Evolutionary conservation across 495 filamentous ascomycete species (phyloP).

Genomic region (Apodospora peruviana): DNA sequence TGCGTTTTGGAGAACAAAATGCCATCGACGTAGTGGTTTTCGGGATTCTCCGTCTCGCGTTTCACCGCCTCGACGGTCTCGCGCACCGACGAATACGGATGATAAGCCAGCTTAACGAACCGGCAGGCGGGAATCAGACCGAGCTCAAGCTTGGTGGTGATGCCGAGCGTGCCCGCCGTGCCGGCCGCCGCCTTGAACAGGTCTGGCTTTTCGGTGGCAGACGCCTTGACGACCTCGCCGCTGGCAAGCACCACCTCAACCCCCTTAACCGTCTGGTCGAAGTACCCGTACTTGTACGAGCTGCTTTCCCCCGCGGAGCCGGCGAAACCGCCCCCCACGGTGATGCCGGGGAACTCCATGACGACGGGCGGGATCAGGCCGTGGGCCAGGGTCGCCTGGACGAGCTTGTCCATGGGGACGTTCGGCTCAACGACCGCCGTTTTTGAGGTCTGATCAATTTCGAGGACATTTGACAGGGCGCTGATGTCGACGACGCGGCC

Average conservation of each 20-base stretch:
- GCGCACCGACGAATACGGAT: constrained; percentile 37
- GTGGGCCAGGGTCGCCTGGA: constrained; percentile 45
- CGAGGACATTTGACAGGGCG: constrained; percentile 27
- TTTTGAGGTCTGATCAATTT: constrained; percentile 31
- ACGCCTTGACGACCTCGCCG: constrained; percentile 42
- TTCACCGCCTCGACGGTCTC: constrained; percentile 33
- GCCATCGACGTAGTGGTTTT: constrained; percentile 41
- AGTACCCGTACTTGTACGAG: constrained; percentile 55
- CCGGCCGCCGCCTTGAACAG: constrained; percentile 53
- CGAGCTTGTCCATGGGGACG: constrained; percentile 59
- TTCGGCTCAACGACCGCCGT: constrained; percentile 59
- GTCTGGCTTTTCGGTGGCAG: constrained; percentile 33
- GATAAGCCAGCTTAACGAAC: constrained; percentile 52
- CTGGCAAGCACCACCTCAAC: constrained; percentile 58
- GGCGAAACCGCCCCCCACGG: constrained; percentile 56
- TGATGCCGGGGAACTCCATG: constrained; percentile 64
- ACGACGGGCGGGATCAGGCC: constrained; percentile 55
- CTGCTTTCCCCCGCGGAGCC: constrained; percentile 57
- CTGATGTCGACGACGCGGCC: constrained; percentile 37
- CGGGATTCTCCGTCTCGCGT: constrained; percentile 19
- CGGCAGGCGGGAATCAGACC: constrained; percentile 44
- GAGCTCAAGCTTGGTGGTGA: constrained; percentile 51
- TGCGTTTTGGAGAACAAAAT: constrained; percentile 45
- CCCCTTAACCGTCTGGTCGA: constrained; percentile 46
- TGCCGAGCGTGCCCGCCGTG: constrained; percentile 51